Percentiles rank a stretch among this genome's conserved stretches.
phyloP scores from a whole-genome alignment of 805 yeast genomes.

The Candida cerambycidarum region DNA sequence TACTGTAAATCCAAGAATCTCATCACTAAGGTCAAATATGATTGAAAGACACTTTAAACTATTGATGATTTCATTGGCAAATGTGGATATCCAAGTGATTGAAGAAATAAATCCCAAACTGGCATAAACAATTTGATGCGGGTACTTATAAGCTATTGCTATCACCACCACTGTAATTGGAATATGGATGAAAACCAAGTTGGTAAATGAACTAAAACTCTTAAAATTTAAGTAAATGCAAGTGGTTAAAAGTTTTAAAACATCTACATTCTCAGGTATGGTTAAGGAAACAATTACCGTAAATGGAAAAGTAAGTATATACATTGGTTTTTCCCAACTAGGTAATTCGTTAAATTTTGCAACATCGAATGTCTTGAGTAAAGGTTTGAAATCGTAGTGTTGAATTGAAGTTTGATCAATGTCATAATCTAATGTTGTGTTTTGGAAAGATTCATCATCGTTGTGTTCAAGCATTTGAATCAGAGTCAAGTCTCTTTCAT shows the following conservation, averaged over 20 bases:
- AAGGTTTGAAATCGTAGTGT: constrained; percentile 1
- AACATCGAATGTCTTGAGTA: background rate
- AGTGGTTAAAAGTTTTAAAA: background rate
- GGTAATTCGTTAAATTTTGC: background rate
- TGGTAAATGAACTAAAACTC: background rate
- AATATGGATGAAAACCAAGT: constrained; percentile 5
- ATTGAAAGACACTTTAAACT: constrained; percentile 61
- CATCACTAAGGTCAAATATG: constrained; percentile 64
- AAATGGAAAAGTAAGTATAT: constrained; percentile 8
- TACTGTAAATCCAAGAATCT: constrained; percentile 80
- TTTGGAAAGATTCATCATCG: background rate
- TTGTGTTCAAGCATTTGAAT: constrained; percentile 6
- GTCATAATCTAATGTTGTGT: background rate
- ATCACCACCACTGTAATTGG: constrained; percentile 7
- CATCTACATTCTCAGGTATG: constrained; percentile 9
- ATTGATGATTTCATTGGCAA: constrained; percentile 70
- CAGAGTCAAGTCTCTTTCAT: constrained; percentile 11
- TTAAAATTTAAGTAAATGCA: constrained; percentile 3
- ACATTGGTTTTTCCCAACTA: constrained; percentile 1
- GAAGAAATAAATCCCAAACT: constrained; percentile 65
- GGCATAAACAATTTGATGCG: constrained; percentile 22
- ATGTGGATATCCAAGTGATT: constrained; percentile 63
- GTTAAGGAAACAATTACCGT: constrained; percentile 7
- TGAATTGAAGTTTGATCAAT: background rate
- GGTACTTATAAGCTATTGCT: constrained; percentile 12